Evolutionary conservation across 2,329 filamentous ascomycete species (phyloP), one percentile per base, ranked within the genome.

Genomic region (Paraphoma sp.): DNA sequence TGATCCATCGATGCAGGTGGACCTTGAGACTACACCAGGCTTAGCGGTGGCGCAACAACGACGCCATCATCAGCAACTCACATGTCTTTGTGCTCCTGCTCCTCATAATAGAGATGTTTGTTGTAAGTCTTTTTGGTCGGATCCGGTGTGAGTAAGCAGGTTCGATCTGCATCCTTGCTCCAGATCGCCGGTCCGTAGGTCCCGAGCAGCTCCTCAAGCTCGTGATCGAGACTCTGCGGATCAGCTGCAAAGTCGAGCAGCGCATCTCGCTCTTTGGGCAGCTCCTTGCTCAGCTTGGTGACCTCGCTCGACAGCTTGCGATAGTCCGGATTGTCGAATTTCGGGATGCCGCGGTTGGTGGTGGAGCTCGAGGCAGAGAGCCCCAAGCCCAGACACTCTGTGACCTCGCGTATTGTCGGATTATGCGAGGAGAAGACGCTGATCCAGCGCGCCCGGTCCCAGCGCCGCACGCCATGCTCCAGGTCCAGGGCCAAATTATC

Each of bases 261-360:
- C 8, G 70, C 67, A 63, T 76, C 73, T 60, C 73, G 64, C 48
- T 76, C 73, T 60, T 75, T 72, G 48, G 73, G 73, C 58, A 76
- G 56, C 51, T 75, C 72, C 54, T 76, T 75, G 42, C 67, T 71
- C 56, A 76, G 61, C 51, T 71, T 70, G 46, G 70, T 71, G 56
- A 76, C 71, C 51, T 74, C 72, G 63, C 67, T 72, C 7, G 72
- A 74, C 31, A 76, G 64, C 59, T 71, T 74, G 57, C 68, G 69
- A 59, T 72, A 73, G 45, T 76, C 71, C 29, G 73, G 73, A 42
- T 73, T 73, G 65, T 76, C 73, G 67, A 76, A 76, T 48, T 76
- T 76, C 54, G 72, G 72, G 51, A 76, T 76, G 62, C 73, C 73
- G 53, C 72, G 70, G 57, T 75, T 75, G 44, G 72, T 74, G 45